Conservation (phyloP, 805 yeast species). For the Pichia exigua region DNA sequence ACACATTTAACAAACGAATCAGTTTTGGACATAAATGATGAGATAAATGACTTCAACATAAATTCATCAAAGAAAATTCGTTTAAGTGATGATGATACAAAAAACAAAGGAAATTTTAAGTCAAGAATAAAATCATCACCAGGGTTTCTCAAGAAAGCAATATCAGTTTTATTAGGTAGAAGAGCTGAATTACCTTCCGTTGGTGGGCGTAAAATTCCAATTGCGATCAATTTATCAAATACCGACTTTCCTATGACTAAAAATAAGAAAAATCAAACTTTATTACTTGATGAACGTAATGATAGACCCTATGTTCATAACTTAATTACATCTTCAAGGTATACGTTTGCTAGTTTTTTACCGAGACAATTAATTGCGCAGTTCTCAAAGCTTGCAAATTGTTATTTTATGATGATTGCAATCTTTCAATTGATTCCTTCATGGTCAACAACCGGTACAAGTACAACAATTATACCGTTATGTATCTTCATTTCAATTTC, state of each 20-base stretch:
- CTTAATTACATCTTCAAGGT: slow-evolving; percentile 77
- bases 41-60: not conserved
- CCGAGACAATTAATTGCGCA: slow-evolving; percentile 89
- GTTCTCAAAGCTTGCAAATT: slow-evolving; percentile 86
- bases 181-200: slow-evolving; percentile 43
- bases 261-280: slow-evolving; percentile 22
- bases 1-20: slow-evolving; percentile 16
- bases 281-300: slow-evolving; percentile 63
- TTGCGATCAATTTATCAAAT: slow-evolving; percentile 37
- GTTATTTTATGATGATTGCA: slow-evolving; percentile 84
- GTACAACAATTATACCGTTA: slow-evolving; percentile 87
- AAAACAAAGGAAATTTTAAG: not conserved
- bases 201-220: slow-evolving; percentile 72
- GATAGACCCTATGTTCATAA: slow-evolving; percentile 56
- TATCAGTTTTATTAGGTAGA: slow-evolving; percentile 34
- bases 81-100: not conserved
- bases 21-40: slow-evolving; percentile 10
- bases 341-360: slow-evolving; percentile 68
- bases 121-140: not conserved
- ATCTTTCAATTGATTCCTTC: slow-evolving; percentile 92
- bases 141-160: not conserved
- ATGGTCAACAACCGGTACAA: slow-evolving; percentile 96
- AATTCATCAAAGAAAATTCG: not conserved
- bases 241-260: slow-evolving; percentile 24
- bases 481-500: slow-evolving; percentile 81